Evolutionary conservation across 192 early-diverging fungal species (phyloP), one percentile per base, ranked within the genome.

Genomic region (Linnemannia exigua): DNA sequence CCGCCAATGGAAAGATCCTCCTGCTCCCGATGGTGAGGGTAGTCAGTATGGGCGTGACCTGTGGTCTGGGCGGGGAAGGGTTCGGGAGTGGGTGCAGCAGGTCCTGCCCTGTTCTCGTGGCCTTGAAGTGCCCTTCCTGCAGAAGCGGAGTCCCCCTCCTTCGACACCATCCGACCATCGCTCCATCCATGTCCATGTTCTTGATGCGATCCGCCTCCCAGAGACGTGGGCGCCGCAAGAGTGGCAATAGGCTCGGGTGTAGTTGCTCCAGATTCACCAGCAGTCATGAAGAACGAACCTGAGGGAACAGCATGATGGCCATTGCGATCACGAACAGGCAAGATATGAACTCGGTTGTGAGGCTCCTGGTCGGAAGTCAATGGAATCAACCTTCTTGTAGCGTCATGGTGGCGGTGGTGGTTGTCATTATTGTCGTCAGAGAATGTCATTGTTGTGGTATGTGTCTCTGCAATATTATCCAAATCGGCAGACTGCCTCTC

Each of bases 241-340:
- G 80, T 35, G 11, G 66, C 71, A 14, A 67, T 51, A 19, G 81
- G 81, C 37, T 77, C 81, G 22, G 81, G 81, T 0, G 31, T 72
- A 2, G 54, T 74, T 8, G 35, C 17, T n/a, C 38, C 22, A 25
- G 28, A 25, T 33, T 25, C 28, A 3, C 14, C 58, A 58, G n/a
- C 58, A 58, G 58, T 15, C 28, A 31, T 31, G 11, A 15, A 11
- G 9, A 58, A 25, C 54, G 54, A 58, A 25, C 8, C 41, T 44
- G 37, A 15, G 28, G 25, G 1, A 14, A 17, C 25, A 37, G 20
- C 36, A 48, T 33, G 22, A 41, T 22, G 36, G 20, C 22, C 31
- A 36, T 69, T 14, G 22, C 8, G 36, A 33, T 69, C 38, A n/a
- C 11, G 19, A 5, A n/a, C 7, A 38, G 38, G 33, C 7, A 38